Evolutionary conservation across 192 early-diverging fungal species (phyloP).

Genomic region (Paraglomus brasilianum): DNA sequence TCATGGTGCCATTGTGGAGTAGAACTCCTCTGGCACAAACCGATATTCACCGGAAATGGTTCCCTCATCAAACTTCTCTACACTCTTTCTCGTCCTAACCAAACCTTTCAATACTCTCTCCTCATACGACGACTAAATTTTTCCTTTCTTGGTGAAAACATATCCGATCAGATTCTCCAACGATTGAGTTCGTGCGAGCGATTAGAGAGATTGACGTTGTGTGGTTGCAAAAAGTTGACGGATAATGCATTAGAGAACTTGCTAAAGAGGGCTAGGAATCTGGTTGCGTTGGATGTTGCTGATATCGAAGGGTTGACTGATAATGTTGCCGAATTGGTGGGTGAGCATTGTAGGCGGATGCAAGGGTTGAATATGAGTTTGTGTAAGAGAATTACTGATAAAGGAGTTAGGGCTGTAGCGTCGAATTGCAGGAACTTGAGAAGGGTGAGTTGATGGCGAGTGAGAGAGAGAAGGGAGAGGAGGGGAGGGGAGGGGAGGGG

Average conservation of each 20-base stretch:
- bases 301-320: constrained; percentile 49
- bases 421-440: constrained; percentile 45
- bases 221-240: constrained; percentile 47
- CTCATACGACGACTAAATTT: constrained; percentile 60
- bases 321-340: constrained; percentile 42
- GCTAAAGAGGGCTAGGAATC: constrained; percentile 35
- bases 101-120: constrained; percentile 47
- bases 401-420: constrained; percentile 44
- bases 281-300: constrained; percentile 54
- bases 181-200: constrained; percentile 43
- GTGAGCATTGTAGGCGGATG: constrained; percentile 46
- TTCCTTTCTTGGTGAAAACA: constrained; percentile 43
- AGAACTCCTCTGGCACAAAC: constrained; percentile 57
- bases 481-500: not conserved
- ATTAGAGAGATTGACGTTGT: constrained; percentile 52
- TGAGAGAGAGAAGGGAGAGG: not conserved
- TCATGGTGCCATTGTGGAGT: constrained; percentile 55
- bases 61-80: constrained; percentile 32
- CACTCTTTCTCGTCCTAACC: constrained; percentile 32
- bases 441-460: constrained; percentile 43
- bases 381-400: constrained; percentile 50
- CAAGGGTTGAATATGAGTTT: constrained; percentile 57
- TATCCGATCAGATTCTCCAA: constrained; percentile 41
- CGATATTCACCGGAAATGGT: constrained; percentile 31
- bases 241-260: constrained; percentile 47